Conservation (phyloP, 2,329 filamentous ascomycete genomes). For the Fusarium clavum region DNA sequence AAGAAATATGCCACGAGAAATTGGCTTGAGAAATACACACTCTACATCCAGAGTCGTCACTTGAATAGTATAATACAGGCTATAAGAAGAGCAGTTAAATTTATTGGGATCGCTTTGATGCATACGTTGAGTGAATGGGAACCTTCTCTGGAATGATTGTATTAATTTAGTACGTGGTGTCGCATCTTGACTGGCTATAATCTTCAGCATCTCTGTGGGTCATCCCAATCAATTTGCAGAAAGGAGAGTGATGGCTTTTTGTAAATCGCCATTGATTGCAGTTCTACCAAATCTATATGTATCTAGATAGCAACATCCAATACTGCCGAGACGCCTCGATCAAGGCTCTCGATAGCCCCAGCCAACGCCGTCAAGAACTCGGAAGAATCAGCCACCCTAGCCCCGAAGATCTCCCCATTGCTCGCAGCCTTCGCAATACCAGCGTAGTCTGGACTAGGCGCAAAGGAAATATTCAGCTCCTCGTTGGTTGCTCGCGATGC, state of each 20-base stretch:
- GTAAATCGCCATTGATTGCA: no score
- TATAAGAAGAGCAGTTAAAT: not conserved
- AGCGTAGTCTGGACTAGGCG: conserved; percentile 9
- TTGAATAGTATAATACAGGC: not conserved
- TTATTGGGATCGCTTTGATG: no score
- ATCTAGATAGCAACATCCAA: conserved; percentile 11
- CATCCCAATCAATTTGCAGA: not conserved
- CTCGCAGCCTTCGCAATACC: conserved; percentile 11
- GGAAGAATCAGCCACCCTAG: not conserved
- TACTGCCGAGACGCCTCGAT: conserved; percentile 5
- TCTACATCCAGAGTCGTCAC: not conserved
- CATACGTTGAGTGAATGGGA: no score
- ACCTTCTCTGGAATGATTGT: no score
- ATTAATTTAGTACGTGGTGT: not conserved
- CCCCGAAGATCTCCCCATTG: conserved; percentile 5
- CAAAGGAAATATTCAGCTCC: conserved; percentile 22
- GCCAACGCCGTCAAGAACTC: not conserved
- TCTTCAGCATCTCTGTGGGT: no score
- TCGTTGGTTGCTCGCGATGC: conserved; percentile 8
- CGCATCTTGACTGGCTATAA: no score
- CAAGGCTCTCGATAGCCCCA: conserved; percentile 3
- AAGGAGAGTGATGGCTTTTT: not conserved
- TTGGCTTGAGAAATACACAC: fast-evolving
- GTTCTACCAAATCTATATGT: no score
- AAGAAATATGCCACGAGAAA: no score